These are phyloP conservation scores for Ustilago tritici DNA, from an alignment of 1,284 basidiomycete genomes.

Conservation along the genomic window DNA sequence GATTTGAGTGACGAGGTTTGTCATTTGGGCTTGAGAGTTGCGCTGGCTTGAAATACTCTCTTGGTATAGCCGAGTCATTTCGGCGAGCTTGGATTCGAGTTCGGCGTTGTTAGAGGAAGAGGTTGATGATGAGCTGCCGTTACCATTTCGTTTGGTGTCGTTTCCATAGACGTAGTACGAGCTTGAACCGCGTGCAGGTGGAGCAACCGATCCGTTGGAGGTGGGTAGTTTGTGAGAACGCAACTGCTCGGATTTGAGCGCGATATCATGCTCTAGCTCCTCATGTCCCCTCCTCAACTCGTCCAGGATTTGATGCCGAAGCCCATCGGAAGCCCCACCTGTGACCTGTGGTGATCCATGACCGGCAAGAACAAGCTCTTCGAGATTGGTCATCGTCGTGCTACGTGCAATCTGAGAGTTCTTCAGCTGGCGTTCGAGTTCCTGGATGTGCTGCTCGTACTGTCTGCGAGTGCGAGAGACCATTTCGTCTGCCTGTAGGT, in stretches of 20 bases:
- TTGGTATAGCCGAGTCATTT: conserved; percentile 78
- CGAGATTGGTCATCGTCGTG: conserved; percentile 63
- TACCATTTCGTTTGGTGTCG: conserved; percentile 23
- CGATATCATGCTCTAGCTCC: conserved; percentile 65
- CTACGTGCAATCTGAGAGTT: conserved; percentile 70
- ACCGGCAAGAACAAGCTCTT: conserved; percentile 58
- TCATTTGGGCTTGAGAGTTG: conserved; percentile 85
- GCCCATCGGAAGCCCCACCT: conserved; percentile 71
- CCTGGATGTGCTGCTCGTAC: conserved; percentile 77
- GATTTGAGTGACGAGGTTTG: conserved; percentile 83
- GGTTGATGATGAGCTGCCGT: conserved; percentile 5
- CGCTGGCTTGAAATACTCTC: conserved; percentile 79
- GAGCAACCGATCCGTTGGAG: not conserved
- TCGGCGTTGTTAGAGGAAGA: conserved; percentile 58
- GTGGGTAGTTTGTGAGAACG: conserved; percentile 44
- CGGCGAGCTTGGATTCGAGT: conserved; percentile 77
- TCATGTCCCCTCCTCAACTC: conserved; percentile 74
- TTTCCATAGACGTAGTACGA: conserved; percentile 46
- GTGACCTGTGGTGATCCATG: conserved; percentile 25
- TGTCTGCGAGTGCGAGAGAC: conserved; percentile 78
- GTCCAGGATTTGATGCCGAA: conserved; percentile 77
- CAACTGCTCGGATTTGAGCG: conserved; percentile 61
- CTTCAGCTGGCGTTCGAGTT: conserved; percentile 76
- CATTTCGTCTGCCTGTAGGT: conserved; percentile 78
- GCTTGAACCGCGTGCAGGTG: conserved; percentile 27